Base-by-base conservation (phyloP, 2,329 filamentous ascomycete genomes). In the Curvularia spicifera region DNA sequence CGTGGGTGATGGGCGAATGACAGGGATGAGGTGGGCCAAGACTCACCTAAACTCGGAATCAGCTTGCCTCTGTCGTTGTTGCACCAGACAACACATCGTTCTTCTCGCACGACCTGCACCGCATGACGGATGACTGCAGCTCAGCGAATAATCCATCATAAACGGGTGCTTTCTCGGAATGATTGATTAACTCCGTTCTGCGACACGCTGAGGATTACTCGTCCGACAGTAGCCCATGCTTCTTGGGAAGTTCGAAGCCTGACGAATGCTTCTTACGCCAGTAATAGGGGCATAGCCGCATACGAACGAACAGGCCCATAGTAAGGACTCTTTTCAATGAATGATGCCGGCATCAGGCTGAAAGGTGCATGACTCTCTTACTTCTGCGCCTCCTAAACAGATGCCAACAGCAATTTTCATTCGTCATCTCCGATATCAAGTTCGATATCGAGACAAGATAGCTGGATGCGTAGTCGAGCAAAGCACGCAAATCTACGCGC, bases 321-420 rank as follows among this genome's bases (percentile, higher is more conserved):
- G 7, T 7, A 15, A 37, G 18, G 15, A 37, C 15, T 37, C 33
- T 37, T 18, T 18, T 15, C 40, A 24, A 37, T 12, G 24, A 1
- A 40, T 26, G 28, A 40, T 4, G 7, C 37, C 20, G 54, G 54
- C 54, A 56, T 56, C n/a, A 42, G 54, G 54, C 54, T 56, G 53
- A 56, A 56, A 31, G 53, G 29, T 24, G 47, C 40, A 43, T 35
- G 18, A 31, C 20, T 26, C 33, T 29, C 33, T 9, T 18, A 51
- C 28, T 26, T 43, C 33, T 22, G 53, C 40, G 31, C 47, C 47
- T 48, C 35, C 53, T 56, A 56, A 31, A 56, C 40, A 56, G 18
- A 42, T 56, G 54, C 54, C 54, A 47, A 56, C 15, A 56, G n/a
- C 26, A 47, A 56, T 46, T 35, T 12, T 28, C 15, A 43, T 45